Conservation (phyloP, 192 early-diverging fungal genomes). For the Funneliformis mosseae region DNA sequence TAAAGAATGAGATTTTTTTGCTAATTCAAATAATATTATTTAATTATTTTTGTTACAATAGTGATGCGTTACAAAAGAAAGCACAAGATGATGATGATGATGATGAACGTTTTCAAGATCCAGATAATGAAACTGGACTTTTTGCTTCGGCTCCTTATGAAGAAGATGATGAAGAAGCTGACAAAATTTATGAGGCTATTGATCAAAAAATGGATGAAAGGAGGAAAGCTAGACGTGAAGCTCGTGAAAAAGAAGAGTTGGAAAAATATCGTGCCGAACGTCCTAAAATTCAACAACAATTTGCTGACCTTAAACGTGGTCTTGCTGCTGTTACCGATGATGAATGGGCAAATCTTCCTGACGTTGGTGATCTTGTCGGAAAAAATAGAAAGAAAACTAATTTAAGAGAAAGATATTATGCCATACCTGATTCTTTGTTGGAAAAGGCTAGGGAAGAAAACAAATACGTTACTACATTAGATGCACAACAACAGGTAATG, state of each 20-base stretch:
- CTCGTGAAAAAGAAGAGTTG: conserved; percentile 70
- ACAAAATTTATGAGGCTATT: conserved; percentile 86
- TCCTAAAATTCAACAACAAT: conserved; percentile 86
- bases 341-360: conserved; percentile 82
- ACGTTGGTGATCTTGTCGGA: conserved; percentile 84
- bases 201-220: conserved; percentile 91
- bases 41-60: conserved; percentile 14
- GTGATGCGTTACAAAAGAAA: conserved; percentile 45
- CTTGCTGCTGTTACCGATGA: conserved; percentile 74
- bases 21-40: background rate
- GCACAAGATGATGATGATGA: conserved; percentile 69
- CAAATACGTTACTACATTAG: conserved; percentile 59
- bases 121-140: conserved; percentile 91
- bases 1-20: background rate
- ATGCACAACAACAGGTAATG: conserved; percentile 57
- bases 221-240: conserved; percentile 72
- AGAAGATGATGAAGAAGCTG: conserved; percentile 97
- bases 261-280: conserved; percentile 66
- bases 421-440: conserved; percentile 67
- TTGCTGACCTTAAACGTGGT: conserved; percentile 87
- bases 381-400: conserved; percentile 71
- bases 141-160: conserved; percentile 89
- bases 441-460: conserved; percentile 57
- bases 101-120: conserved; percentile 80
- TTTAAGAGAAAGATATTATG: conserved; percentile 53